Percentiles rank a stretch among this genome's conserved stretches.
These are phyloP conservation scores for Roridomyces roridus DNA, from an alignment of 768 basidiomycete species.

Conservation along the genomic window DNA sequence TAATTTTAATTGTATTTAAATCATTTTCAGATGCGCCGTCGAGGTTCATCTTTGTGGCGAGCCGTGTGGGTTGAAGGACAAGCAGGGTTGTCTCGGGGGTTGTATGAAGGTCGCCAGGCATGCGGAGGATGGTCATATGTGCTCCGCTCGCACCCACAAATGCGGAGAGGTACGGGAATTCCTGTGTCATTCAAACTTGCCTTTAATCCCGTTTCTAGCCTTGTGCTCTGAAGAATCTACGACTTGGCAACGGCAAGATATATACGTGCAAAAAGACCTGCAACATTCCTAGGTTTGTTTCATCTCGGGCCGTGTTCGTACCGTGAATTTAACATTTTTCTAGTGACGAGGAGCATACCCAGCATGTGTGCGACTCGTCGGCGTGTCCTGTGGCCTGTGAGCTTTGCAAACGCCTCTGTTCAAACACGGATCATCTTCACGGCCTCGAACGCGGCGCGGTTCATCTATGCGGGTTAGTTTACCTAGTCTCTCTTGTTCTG, in stretches of 20 bases:
- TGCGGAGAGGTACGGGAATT: slow-evolving; percentile 54
- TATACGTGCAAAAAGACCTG: slow-evolving; percentile 53
- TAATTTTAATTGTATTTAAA: too few relatives aligned
- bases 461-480: slow-evolving; percentile 64
- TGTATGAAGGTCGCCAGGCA: slow-evolving; percentile 61
- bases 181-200: background rate
- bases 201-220: slow-evolving; percentile 37
- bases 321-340: background rate
- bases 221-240: slow-evolving; percentile 44
- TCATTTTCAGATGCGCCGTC: slow-evolving; percentile 59
- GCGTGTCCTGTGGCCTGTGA: slow-evolving; percentile 61
- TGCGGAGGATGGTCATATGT: slow-evolving; percentile 54
- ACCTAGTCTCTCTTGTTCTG: background rate
- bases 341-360: slow-evolving; percentile 51
- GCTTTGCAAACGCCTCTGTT: slow-evolving; percentile 61
- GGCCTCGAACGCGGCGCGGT: slow-evolving; percentile 43
- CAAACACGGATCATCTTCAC: slow-evolving; percentile 56
- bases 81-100: slow-evolving; percentile 54
- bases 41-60: slow-evolving; percentile 61
- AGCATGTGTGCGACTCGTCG: slow-evolving; percentile 57
- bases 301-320: background rate
- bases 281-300: slow-evolving; percentile 44
- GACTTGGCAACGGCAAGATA: slow-evolving; percentile 31
- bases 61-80: slow-evolving; percentile 50
- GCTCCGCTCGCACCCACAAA: slow-evolving; percentile 57